A percentile compares a stretch with the other conserved stretches of the same genome.
phyloP scores from a whole-genome alignment of 352 stramenopile species.

The Phytophthora vignae region DNA sequence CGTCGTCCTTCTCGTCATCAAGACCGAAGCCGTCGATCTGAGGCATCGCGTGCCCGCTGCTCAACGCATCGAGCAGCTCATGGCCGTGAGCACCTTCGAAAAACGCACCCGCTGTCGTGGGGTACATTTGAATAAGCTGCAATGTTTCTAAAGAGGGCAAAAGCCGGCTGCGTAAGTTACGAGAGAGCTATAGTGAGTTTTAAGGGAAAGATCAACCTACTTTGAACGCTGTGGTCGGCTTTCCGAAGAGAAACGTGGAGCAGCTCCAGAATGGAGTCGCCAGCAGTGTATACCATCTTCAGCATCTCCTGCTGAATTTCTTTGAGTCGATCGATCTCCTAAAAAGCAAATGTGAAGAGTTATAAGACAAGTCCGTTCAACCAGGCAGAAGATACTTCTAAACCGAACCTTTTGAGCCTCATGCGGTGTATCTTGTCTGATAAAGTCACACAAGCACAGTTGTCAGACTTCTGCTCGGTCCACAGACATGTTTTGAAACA shows the following conservation, averaged over 20 bases:
- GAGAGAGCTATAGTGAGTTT: too few species aligned
- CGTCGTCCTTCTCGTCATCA: slow-evolving; percentile 54
- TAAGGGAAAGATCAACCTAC: slow-evolving; percentile 27
- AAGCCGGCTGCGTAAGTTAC: too few species aligned
- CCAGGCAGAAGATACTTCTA: not conserved
- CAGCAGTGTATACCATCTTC: slow-evolving; percentile 67
- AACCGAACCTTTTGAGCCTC: slow-evolving; percentile 45
- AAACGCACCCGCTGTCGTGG: slow-evolving; percentile 57
- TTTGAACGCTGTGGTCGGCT: slow-evolving; percentile 61
- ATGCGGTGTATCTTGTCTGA: slow-evolving; percentile 53
- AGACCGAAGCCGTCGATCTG: slow-evolving; percentile 51
- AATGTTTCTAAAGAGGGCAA: slow-evolving; percentile 50
- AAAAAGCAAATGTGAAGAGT: not conserved
- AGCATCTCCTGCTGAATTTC: slow-evolving; percentile 61
- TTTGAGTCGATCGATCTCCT: slow-evolving; percentile 73
- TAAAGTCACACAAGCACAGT: not conserved
- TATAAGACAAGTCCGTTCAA: slow-evolving; percentile 1
- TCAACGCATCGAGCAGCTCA: slow-evolving; percentile 64
- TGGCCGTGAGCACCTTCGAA: slow-evolving; percentile 66
- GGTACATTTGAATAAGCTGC: slow-evolving; percentile 73
- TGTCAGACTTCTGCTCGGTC: not conserved
- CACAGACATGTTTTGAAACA: not conserved
- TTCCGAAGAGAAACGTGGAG: slow-evolving; percentile 67
- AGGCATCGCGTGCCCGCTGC: slow-evolving; percentile 59
- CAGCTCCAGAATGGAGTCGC: slow-evolving; percentile 66